Conservation (phyloP, 2,329 filamentous ascomycete species). For the Hirsutella rhossiliensis region DNA sequence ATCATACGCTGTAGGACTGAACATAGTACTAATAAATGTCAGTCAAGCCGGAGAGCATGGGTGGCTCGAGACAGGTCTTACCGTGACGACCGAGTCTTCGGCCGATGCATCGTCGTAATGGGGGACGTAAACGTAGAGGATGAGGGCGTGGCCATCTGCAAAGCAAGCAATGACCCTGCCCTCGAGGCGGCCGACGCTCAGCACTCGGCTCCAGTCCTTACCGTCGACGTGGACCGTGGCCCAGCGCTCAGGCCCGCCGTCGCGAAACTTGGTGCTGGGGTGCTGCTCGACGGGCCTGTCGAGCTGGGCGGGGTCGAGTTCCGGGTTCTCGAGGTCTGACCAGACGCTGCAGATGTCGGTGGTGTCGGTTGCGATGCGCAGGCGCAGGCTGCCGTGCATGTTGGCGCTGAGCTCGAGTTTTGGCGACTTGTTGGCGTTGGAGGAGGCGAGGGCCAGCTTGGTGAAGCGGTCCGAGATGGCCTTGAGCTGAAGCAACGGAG, state of each 20-base stretch:
- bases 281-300: conserved; percentile 63
- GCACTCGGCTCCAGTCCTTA: conserved; percentile 85
- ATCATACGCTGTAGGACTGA: conserved; percentile 24
- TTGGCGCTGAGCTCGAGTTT: conserved; percentile 84
- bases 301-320: conserved; percentile 68
- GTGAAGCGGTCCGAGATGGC: conserved; percentile 93
- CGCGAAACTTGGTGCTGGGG: conserved; percentile 68
- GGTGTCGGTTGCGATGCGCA: conserved; percentile 72
- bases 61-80: conserved; percentile 23
- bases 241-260: conserved; percentile 71
- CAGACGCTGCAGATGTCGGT: conserved; percentile 78
- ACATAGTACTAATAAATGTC: conserved; percentile 26
- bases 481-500: conserved; percentile 78
- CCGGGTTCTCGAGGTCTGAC: conserved; percentile 76
- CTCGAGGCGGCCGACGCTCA: conserved; percentile 82
- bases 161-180: conserved; percentile 91
- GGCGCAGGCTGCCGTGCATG: conserved; percentile 77
- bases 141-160: conserved; percentile 65
- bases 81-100: conserved; percentile 66
- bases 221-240: conserved; percentile 85
- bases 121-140: conserved; percentile 71
- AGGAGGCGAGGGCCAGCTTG: conserved; percentile 55
- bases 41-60: conserved; percentile 5
- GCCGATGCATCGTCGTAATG: conserved; percentile 53
- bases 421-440: conserved; percentile 32